Evolutionary conservation across 495 filamentous ascomycete genomes (phyloP).

Genomic region (Tetracladium marchalianum): DNA sequence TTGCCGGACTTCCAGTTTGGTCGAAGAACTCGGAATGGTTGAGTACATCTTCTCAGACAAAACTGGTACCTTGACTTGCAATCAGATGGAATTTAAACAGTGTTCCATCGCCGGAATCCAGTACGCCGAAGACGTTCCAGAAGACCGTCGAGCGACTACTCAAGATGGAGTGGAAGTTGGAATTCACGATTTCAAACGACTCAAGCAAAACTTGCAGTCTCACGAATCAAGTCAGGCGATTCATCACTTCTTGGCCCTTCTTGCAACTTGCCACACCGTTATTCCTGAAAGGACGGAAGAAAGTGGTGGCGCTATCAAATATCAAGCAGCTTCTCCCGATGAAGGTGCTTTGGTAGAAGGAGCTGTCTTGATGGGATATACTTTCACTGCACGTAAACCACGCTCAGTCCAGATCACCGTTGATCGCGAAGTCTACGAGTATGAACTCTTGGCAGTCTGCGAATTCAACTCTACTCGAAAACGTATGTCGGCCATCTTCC

Average conservation of each 20-base stretch:
- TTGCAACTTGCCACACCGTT: conserved; percentile 93
- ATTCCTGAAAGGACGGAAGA: conserved; percentile 81
- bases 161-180: conserved; percentile 70
- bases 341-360: conserved; percentile 95
- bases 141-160: conserved; percentile 73
- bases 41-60: conserved; percentile 99
- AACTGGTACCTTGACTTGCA: conserved; percentile 97
- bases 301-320: conserved; percentile 76
- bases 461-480: conserved; percentile 99
- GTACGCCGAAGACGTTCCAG: conserved; percentile 87
- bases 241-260: conserved; percentile 79
- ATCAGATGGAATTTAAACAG: conserved; percentile 98
- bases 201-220: conserved; percentile 61
- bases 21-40: conserved; percentile 96
- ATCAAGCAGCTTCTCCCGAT: conserved; percentile 95
- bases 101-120: conserved; percentile 87
- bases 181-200: conserved; percentile 76
- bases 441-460: conserved; percentile 89
- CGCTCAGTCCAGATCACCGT: conserved; percentile 72
- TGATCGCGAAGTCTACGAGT: conserved; percentile 62
- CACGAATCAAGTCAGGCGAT: conserved; percentile 63
- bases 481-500: conserved; percentile 94
- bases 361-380: conserved; percentile 75
- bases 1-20: conserved; percentile 90
- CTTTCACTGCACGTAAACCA: conserved; percentile 83